Evolutionary conservation across 257 asterid species (phyloP), one percentile per base, ranked within the genome.

Genomic region (Plectranthus barbatus): DNA sequence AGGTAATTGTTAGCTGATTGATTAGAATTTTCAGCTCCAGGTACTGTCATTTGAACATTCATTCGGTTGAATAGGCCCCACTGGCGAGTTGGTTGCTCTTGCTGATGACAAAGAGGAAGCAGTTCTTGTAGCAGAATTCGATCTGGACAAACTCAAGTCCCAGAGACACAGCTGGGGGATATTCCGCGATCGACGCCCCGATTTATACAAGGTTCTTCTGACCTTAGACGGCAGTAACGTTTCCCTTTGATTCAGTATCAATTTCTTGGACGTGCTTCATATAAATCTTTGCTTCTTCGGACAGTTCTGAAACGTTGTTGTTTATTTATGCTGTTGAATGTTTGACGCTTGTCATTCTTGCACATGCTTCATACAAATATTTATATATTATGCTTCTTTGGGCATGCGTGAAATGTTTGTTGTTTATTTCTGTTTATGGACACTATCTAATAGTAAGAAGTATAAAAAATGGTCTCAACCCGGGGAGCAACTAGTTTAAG

Each of bases 151-250:
- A 66, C 79, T 90, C 81, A 90, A 93, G 70, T 75, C 78, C 71
- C 87, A 93, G 83, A 81, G 99, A 70, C 45, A 66, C 49, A 71
- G 95, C 56, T 93, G 99, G 99, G 99, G 99, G 10, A 64, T 90
- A 7, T 90, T 84, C 57, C 97, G 97, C 23, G 99, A 90, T 70
- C 86, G 96, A 7, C 94, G 99, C 51, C 97, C 96, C 0, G 97
- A 93, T 68, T 76, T 93, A 56, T 93, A 93, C 87, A 90, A 87
- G 91, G 97, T 87, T 75, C 88, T 92, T 52, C 61, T 93, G 78
- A 74, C 97, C 15, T 68, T 84, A 50, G 97, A 93, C 87, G 99
- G 99, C 57, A 72, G 76, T 66, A 79, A 76, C 56, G 74, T 78
- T 55, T 71, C 87, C 56, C 18, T 17, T 17, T 87, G 83, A 80